Evolutionary conservation across 306 rosid genomes (phyloP), one percentile per base, ranked within the genome.

Genomic region (Malus asiatica): DNA sequence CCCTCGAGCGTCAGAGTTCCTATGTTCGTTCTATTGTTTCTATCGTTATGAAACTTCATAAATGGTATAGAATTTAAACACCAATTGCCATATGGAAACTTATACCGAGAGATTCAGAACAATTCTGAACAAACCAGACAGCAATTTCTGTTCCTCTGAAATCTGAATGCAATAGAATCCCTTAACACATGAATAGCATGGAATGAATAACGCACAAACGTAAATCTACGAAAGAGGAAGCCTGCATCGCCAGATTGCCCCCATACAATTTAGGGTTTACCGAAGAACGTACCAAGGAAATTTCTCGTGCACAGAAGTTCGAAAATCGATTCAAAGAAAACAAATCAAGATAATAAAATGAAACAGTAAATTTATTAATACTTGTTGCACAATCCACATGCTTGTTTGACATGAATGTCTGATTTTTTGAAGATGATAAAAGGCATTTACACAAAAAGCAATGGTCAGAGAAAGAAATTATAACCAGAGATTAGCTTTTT

Each of bases 361-460:
- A 73, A 85, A 82, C 52, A 70, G 77, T 66, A 65, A 73, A 84
- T 83, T 92, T 88, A 90, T 92, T 90, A 57, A 70, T 87, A 78
- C 73, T 83, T 84, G 88, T 71, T 79, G 86, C 79, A 81, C 74
- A 84, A 76, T 87, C 87, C 92, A 82, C 84, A 76, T 85, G 93
- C 90, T 85, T 79, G 89, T 76, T 84, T 86, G 86, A 85, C 79
- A 81, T 83, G 91, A 91, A 90, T 86, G 90, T 88, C 88, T 79
- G 81, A 81, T 85, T 83, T 82, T 83, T 82, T 75, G 76, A 75
- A 59, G 78, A 77, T 45, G 84, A 91, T 81, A 72, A 48, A 46
- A 83, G 84, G 88, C 85, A 94, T 91, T 90, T 94, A 94, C 96
- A 90, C 79, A 87, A 81, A 81, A 87, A 70, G 89, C 87, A 88